Evolutionary conservation across 768 basidiomycete genomes (phyloP), one percentile per base, ranked within the genome.

Genomic region (Boletus rex-veris): DNA sequence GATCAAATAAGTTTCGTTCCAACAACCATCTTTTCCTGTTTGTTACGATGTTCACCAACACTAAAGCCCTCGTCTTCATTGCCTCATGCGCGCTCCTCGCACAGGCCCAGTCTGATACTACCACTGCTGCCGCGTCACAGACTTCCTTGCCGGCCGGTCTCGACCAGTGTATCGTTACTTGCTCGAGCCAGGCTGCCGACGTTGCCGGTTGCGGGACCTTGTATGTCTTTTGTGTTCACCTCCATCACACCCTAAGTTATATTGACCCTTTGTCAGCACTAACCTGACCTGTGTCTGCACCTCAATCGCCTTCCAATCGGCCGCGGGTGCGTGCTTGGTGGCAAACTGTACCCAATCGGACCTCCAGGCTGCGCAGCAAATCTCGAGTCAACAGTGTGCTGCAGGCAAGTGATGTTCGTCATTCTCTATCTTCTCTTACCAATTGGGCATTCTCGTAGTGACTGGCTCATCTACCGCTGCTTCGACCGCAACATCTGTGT

Each of bases 281-380:
- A 61, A 80, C 60, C 0, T 74, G n/a, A 0, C 52, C 0, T 80
- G 79, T 48, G 57, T 76, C 19, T 80, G 79, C 65, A 60, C 69
- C 3, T 74, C 68, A 46, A 10, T 48, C 1, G 41, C 54, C 3
- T 80, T 76, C 75, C 76, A 78, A 52, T 0, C 2, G 4, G 63
- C 64, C 2, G 73, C 73, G 3, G 8, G 2, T 0, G 1, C 28
- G 7, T 80, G 79, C 58, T 64, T 80, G 19, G 1, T 28, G 19
- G n/a, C 55, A 1, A 70, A 60, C 38, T 80, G 79, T 54, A 61
- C 72, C 0, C 0, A 65, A 0, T 45, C 50, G 0, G 79, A 79
- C 10, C 2, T 60, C 1, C 7, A 47, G 1, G n/a, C 69, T 1
- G 79, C 78, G 0, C 1, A 19, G 35, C 11, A 11, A 48, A 48